phyloP scores from a whole-genome alignment of 1,284 basidiomycete genomes.

The Cryptococcus sp. region DNA sequence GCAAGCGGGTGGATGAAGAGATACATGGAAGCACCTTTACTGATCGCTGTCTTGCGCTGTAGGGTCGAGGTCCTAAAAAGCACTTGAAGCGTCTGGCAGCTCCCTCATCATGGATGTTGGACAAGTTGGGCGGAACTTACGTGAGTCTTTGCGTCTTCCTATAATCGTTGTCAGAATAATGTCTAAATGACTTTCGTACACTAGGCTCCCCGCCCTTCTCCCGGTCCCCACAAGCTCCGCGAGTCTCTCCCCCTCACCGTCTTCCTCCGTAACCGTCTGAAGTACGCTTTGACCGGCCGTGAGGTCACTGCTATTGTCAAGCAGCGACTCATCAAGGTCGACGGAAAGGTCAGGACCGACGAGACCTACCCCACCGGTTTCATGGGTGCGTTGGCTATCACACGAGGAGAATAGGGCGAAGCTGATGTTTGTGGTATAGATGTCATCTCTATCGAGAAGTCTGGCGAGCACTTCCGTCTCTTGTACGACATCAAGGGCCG shows the following conservation, averaged over 20 bases:
- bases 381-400: slow-evolving; percentile 70
- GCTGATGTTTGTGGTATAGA: slow-evolving; percentile 58
- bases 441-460: slow-evolving; percentile 96
- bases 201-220: slow-evolving; percentile 91
- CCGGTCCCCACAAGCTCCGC: slow-evolving; percentile 98
- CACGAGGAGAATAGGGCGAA: not conserved
- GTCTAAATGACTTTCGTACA: slow-evolving; percentile 8
- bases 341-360: slow-evolving; percentile 98
- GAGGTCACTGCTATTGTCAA: slow-evolving; percentile 95
- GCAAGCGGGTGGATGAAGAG: not conserved
- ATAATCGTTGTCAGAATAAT: slow-evolving; percentile 1
- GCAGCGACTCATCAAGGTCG: slow-evolving; percentile 97
- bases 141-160: slow-evolving; percentile 59
- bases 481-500: slow-evolving; percentile 99
- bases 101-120: slow-evolving; percentile 99
- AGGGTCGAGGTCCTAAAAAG: slow-evolving; percentile 97
- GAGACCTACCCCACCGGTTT: slow-evolving; percentile 95
- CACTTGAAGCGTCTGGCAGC: slow-evolving; percentile 98
- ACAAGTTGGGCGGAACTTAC: slow-evolving; percentile 98
- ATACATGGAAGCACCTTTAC: slow-evolving; percentile 3
- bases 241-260: slow-evolving; percentile 93
- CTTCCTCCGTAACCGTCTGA: slow-evolving; percentile 98
- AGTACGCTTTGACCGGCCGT: slow-evolving; percentile 95
- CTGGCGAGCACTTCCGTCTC: slow-evolving; percentile 98
- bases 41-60: not conserved